Conservation (phyloP, 306 rosid species). For the Prunus dulcis region DNA sequence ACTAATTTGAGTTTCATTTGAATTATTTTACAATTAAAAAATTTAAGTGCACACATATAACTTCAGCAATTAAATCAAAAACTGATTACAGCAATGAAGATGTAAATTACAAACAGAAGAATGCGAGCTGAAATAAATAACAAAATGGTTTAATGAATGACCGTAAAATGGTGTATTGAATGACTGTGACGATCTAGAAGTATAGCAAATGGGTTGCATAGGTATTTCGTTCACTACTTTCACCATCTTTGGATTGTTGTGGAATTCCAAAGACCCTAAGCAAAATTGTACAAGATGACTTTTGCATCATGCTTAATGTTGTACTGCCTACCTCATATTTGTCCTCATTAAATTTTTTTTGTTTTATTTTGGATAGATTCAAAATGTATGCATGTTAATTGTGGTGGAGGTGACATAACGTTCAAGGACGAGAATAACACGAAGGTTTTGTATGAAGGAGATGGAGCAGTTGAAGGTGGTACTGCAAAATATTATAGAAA, state of each 20-base stretch:
- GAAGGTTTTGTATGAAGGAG: conserved; percentile 21
- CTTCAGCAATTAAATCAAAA: too few species aligned
- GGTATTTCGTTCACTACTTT: neutral
- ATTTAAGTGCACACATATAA: too few species aligned
- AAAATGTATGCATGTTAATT: conserved; percentile 50
- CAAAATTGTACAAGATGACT: neutral
- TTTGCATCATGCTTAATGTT: neutral
- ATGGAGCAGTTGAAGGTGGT: conserved; percentile 17
- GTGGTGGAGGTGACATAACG: conserved; percentile 39
- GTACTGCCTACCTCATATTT: neutral
- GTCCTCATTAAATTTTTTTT: neutral
- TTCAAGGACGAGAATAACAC: conserved; percentile 14
- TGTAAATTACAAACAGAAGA: too few species aligned
- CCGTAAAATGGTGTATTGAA: too few species aligned
- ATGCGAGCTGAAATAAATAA: too few species aligned
- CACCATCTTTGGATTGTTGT: neutral
- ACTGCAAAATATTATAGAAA: conserved; percentile 1
- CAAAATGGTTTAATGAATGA: too few species aligned
- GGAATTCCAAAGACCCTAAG: neutral
- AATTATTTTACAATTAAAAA: too few species aligned
- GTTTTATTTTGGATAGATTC: conserved; percentile 42
- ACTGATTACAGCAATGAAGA: too few species aligned
- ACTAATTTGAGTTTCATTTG: neutral
- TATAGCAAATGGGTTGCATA: too few species aligned
- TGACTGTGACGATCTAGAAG: too few species aligned